Base-by-base conservation (phyloP, 768 basidiomycete genomes). In the Rhodosporidiobolus sp. region DNA sequence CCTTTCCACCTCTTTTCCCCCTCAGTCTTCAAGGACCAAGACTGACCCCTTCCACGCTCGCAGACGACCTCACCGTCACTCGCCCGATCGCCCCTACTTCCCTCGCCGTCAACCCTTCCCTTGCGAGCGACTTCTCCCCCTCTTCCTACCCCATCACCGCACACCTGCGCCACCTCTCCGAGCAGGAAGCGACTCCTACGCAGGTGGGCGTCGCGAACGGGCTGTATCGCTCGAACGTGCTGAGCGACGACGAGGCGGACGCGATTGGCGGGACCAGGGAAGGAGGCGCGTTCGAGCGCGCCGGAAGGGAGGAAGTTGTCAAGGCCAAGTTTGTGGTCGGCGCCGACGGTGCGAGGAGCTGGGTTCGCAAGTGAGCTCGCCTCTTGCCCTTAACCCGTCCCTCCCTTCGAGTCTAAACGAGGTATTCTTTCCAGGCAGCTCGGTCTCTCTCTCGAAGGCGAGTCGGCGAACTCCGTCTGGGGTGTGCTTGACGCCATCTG, bases 381-480 rank as follows among this genome's bases (percentile, higher is more conserved):
- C 19, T 24, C 26, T 48, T 26, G 26, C 30, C 49, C 7, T 30
- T 10, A 14, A 19, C n/a, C n/a, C n/a, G n/a, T n/a, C n/a, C n/a
- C n/a, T n/a, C n/a, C n/a, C n/a, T n/a, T n/a, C n/a, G n/a, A n/a
- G n/a, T n/a, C n/a, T n/a, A n/a, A n/a, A n/a, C n/a, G n/a, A n/a
- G n/a, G n/a, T n/a, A n/a, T n/a, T n/a, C n/a, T n/a, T n/a, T n/a
- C n/a, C 61, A 75, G 73, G 38, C 57, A 68, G 35, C 49, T 75
- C 28, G 74, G 70, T n/a, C 52, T 75, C 22, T 24, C 62, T 16
- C 65, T 75, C 61, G 60, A 72, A 24, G 74, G 74, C 35, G 74
- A 75, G 28, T 60, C 70, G 11, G 70, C 74, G 45, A 69, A 72
- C 50, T 54, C 60, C 4, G 52, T 72, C 49, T 75, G 74, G 74